Base-by-base conservation (phyloP, 169 alveolate genomes). In the Gregarina niphandrodes region DNA sequence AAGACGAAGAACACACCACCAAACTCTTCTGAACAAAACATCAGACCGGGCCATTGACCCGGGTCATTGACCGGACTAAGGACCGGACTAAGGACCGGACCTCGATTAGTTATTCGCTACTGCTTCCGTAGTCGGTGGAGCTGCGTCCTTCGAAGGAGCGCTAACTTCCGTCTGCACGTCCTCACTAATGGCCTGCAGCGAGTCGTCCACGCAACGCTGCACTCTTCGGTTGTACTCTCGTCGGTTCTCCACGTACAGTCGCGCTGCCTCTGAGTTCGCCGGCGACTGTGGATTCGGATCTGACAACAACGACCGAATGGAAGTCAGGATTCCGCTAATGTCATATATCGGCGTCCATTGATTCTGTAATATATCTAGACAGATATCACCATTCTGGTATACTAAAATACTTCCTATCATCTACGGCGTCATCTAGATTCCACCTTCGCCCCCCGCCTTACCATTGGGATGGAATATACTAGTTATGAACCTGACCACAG, bases 251-350 rank as follows among this genome's bases (percentile, higher is more conserved):
- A 51, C 68, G 49, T 64, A 89, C 57, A 85, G 61, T 42, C 75
- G 78, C 4, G 97, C 93, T 3, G 97, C 97, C 60, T 80, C 93
- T 36, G 67, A 77, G 60, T 86, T 85, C 7, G 97, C 97, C 24
- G 97, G 97, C 36, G 90, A 72, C 47, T 79, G 66, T 24, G 92
- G 92, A 50, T 89, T 89, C 1, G 97, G 97, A 44, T 89, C 97
- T 40, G 81, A 77, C 24, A 89, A 61, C 38, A 89, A 66, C 34
- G 95, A 81, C 43, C 45, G 92, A 22, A 89, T 85, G 0, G 96
- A 82, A 1, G 93, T 84, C 30, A 89, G 75, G 35, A 89, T 80
- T 22, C 94, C 93, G 45, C 83, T 74, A 21, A 89, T 80, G 64
- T 89, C 96, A 57, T 82, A 85, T 45, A 85, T 81, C 2, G 96